Evolutionary conservation across 129 eudicot genomes (phyloP).

Genomic region (Daucus carota): DNA sequence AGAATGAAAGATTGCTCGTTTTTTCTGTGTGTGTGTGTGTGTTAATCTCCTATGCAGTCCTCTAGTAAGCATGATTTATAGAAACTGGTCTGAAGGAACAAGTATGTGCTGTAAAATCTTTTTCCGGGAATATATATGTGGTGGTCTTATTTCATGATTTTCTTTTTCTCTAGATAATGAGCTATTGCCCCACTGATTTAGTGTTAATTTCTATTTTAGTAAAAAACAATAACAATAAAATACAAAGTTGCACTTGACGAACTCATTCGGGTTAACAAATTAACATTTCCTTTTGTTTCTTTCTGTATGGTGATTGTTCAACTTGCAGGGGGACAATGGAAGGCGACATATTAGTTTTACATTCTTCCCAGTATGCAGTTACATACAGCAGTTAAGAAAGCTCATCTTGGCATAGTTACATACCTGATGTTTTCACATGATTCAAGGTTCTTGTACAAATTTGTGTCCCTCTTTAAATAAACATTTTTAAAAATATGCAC

Average conservation of each 20-base stretch:
- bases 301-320: not conserved
- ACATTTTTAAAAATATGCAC: not conserved
- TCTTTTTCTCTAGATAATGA: not conserved
- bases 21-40: too few relatives aligned
- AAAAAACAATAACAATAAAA: too few relatives aligned
- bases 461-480: conserved; percentile 1
- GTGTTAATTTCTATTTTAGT: not conserved
- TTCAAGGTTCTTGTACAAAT: conserved; percentile 47
- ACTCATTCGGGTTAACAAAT: not conserved
- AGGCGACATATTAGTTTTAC: conserved; percentile 54
- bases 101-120: not conserved
- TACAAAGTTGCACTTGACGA: not conserved
- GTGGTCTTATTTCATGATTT: not conserved
- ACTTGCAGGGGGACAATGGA: conserved; percentile 68
- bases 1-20: too few relatives aligned
- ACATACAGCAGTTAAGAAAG: conserved; percentile 50
- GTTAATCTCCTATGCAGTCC: too few relatives aligned
- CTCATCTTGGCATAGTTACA: conserved; percentile 87
- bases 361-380: conserved; percentile 49
- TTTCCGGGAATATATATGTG: not conserved
- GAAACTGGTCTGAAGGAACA: not conserved
- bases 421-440: conserved; percentile 67
- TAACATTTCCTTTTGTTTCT: not conserved
- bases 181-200: not conserved
- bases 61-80: not conserved